Percentiles rank a stretch among this genome's conserved stretches.
phyloP scores from a whole-genome alignment of 2,329 filamentous ascomycete genomes.

The Passalora sequoiae region DNA sequence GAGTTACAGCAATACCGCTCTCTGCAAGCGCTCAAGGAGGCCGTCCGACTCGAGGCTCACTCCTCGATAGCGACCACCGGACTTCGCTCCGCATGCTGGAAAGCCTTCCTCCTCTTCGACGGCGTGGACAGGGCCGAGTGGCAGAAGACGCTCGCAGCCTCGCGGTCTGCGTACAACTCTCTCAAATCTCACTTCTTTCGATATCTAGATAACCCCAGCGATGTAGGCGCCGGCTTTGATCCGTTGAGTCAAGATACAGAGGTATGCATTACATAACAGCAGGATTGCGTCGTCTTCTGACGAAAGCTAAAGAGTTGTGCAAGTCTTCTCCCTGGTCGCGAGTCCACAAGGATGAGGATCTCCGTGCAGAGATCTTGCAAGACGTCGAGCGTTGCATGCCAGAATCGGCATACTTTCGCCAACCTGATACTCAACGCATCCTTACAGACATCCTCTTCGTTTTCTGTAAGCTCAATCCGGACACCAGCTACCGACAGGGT shows the following conservation, averaged over 20 bases:
- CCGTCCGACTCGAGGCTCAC: slow-evolving; percentile 27
- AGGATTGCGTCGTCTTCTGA: slow-evolving; percentile 20
- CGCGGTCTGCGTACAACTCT: slow-evolving; percentile 67
- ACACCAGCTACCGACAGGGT: slow-evolving; percentile 88
- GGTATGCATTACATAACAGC: too few species aligned
- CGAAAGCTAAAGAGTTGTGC: slow-evolving; percentile 43
- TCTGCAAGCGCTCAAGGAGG: slow-evolving; percentile 30
- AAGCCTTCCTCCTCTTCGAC: slow-evolving; percentile 78
- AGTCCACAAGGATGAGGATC: slow-evolving; percentile 75
- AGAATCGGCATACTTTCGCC: slow-evolving; percentile 84
- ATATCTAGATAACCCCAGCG: slow-evolving; percentile 78
- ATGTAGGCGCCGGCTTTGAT: slow-evolving; percentile 68
- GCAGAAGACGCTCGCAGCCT: slow-evolving; percentile 61
- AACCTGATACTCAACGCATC: slow-evolving; percentile 69
- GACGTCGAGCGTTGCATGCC: slow-evolving; percentile 89
- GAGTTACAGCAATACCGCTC: slow-evolving; percentile 26
- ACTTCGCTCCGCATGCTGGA: slow-evolving; percentile 87
- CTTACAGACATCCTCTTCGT: slow-evolving; percentile 88
- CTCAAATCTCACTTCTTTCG: slow-evolving; percentile 70
- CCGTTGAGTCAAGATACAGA: slow-evolving; percentile 78
- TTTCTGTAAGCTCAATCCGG: slow-evolving; percentile 86
- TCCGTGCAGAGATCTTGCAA: slow-evolving; percentile 84
- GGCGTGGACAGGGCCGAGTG: slow-evolving; percentile 59
- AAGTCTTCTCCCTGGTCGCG: slow-evolving; percentile 83
- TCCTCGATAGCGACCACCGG: slow-evolving; percentile 41